A percentile compares a stretch with the other conserved stretches of the same genome.
Conservation (phyloP, 345 rosid genomes). For the Populus ilicifolia region DNA sequence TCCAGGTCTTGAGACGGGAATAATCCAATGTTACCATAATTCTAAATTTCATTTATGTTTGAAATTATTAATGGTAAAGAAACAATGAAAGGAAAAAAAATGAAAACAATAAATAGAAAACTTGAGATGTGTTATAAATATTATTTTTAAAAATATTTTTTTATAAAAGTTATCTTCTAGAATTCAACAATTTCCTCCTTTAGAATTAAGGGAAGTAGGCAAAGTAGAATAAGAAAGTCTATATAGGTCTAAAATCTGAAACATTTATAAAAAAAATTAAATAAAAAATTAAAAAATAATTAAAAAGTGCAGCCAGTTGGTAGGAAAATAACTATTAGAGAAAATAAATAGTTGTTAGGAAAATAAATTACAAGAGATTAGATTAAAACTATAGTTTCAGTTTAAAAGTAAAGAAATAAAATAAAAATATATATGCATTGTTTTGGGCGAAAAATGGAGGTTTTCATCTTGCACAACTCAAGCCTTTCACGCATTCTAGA, state of each 20-base stretch:
- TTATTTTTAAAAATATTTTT: no score
- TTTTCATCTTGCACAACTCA: no score
- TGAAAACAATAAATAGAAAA: no score
- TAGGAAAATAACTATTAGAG: not conserved
- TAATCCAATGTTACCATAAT: not conserved
- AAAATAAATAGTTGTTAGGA: not conserved
- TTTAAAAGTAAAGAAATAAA: no score
- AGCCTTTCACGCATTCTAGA: fast-evolving
- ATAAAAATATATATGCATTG: no score
- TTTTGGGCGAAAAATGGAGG: fast-evolving
- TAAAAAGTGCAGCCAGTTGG: not conserved
- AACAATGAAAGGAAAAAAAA: no score
- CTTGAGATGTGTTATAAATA: no score
- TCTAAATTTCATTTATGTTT: no score
- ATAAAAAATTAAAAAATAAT: not conserved
- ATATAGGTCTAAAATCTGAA: not conserved
- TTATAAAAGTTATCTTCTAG: not conserved
- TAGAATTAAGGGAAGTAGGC: not conserved
- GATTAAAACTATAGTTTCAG: no score
- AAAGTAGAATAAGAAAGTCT: not conserved
- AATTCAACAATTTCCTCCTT: not conserved
- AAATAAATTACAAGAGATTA: no score
- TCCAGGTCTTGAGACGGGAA: fast-evolving
- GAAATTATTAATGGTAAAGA: no score
- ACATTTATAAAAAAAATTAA: not conserved